Evolutionary conservation across 192 early-diverging fungal genomes (phyloP).

Genomic region (Gonapodya sp.): DNA sequence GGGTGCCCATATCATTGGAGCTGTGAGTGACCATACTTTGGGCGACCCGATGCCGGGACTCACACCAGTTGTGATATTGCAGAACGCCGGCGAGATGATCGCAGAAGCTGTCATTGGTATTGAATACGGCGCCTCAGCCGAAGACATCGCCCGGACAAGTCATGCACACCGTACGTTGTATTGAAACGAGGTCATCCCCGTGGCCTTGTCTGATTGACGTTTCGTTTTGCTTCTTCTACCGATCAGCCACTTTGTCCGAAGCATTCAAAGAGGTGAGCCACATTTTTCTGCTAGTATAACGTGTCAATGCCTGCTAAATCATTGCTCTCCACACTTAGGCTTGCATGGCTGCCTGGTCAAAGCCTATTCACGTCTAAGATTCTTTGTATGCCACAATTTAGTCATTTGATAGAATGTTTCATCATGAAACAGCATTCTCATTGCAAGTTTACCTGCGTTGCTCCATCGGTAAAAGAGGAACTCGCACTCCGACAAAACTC

Average conservation of each 20-base stretch:
- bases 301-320: neutral
- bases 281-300: neutral
- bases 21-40: conserved; percentile 26
- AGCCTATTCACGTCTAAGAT: neutral
- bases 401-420: too few species aligned
- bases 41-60: neutral
- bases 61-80: neutral
- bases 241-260: conserved; percentile 70
- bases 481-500: too few species aligned
- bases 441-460: too few species aligned
- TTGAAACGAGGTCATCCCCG: neutral
- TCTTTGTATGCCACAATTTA: neutral
- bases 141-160: conserved; percentile 95
- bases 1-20: conserved; percentile 97
- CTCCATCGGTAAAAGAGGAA: too few species aligned
- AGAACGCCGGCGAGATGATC: conserved; percentile 98
- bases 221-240: conserved; percentile 7
- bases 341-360: conserved; percentile 4
- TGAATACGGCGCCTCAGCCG: conserved; percentile 96
- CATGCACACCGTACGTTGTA: conserved; percentile 72
- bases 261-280: conserved; percentile 91
- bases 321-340: neutral
- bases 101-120: conserved; percentile 93
- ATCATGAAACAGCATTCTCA: too few species aligned
- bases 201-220: too few species aligned